A percentile compares a stretch with the other conserved stretches of the same genome.
Conservation (phyloP, 352 stramenopile genomes). For the Globisporangium lucens region DNA sequence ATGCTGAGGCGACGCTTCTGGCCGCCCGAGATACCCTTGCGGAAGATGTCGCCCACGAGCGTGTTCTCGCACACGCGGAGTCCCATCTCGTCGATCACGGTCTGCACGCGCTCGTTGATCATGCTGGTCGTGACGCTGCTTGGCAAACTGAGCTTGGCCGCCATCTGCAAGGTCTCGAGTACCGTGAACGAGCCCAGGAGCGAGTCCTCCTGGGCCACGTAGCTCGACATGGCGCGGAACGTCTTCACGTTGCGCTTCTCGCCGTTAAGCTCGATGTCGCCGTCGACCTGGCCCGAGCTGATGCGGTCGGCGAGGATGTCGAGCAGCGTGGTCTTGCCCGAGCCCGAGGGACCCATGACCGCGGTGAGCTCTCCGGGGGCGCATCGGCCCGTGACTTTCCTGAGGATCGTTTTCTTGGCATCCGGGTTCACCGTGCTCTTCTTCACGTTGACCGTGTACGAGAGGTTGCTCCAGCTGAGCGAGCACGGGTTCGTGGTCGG, state of each 20-base stretch:
- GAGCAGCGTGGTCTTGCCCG: slow-evolving; percentile 63
- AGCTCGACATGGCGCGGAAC: slow-evolving; percentile 53
- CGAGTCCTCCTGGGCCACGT: slow-evolving; percentile 59
- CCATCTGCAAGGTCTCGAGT: slow-evolving; percentile 62
- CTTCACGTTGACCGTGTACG: slow-evolving; percentile 45
- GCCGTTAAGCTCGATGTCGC: slow-evolving; percentile 53
- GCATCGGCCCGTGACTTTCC: slow-evolving; percentile 54
- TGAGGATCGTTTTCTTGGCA: slow-evolving; percentile 35
- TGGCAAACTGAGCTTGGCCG: slow-evolving; percentile 48
- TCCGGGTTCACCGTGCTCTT: slow-evolving; percentile 18
- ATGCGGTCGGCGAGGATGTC: slow-evolving; percentile 60
- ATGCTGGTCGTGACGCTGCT: slow-evolving; percentile 37
- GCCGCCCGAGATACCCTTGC: slow-evolving; percentile 83
- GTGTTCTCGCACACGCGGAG: slow-evolving; percentile 51
- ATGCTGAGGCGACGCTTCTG: slow-evolving; percentile 91
- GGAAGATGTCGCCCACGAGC: slow-evolving; percentile 79
- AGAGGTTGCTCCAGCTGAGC: slow-evolving; percentile 70
- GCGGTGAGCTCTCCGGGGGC: slow-evolving; percentile 59
- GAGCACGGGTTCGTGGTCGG: slow-evolving; percentile 31
- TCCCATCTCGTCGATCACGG: slow-evolving; percentile 70
- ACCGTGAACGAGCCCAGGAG: slow-evolving; percentile 70
- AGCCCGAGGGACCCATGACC: slow-evolving; percentile 62
- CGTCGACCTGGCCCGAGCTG: slow-evolving; percentile 36
- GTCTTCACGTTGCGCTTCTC: slow-evolving; percentile 28
- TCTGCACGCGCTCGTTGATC: slow-evolving; percentile 36